Evolutionary conservation across 1,284 basidiomycete species (phyloP).

Genomic region (Sanghuangporus sanghuang): DNA sequence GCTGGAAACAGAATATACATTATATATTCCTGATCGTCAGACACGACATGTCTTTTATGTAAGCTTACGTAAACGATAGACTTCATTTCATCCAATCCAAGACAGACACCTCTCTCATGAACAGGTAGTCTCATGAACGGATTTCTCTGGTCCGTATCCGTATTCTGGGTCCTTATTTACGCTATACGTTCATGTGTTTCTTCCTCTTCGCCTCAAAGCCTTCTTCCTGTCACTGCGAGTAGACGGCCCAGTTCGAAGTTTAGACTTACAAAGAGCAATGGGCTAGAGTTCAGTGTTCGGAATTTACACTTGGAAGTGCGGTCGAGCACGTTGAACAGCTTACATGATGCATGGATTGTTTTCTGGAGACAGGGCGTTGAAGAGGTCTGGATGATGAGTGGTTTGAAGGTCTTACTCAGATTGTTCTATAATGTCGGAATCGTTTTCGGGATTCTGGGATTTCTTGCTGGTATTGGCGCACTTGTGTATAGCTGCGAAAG

Average conservation of each 20-base stretch:
- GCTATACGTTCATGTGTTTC: conserved; percentile 1
- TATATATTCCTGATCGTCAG: too few relatives aligned
- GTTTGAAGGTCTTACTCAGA: conserved; percentile 25
- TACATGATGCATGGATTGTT: conserved; percentile 41
- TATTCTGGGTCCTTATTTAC: conserved; percentile 9
- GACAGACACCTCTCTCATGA: background rate
- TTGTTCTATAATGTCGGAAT: conserved; percentile 47
- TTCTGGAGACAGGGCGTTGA: conserved; percentile 8
- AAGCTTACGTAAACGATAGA: too few relatives aligned
- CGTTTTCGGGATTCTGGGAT: conserved; percentile 43
- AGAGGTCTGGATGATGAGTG: conserved; percentile 12
- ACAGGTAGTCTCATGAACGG: background rate
- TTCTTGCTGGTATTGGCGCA: conserved; percentile 38
- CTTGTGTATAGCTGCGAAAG: conserved; percentile 32
- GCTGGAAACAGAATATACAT: too few relatives aligned
- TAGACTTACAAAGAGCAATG: conserved; percentile 20
- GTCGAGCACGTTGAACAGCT: conserved; percentile 46
- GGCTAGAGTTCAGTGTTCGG: conserved; percentile 21
- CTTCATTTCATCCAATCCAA: background rate
- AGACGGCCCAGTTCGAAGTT: conserved; percentile 3
- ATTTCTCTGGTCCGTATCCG: conserved; percentile 8
- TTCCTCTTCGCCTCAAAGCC: background rate
- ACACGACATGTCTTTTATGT: too few relatives aligned
- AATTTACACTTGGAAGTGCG: conserved; percentile 41
- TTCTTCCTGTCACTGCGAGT: background rate